Evolutionary conservation across 768 basidiomycete genomes (phyloP).

Genomic region (Naganishia friedmannii): DNA sequence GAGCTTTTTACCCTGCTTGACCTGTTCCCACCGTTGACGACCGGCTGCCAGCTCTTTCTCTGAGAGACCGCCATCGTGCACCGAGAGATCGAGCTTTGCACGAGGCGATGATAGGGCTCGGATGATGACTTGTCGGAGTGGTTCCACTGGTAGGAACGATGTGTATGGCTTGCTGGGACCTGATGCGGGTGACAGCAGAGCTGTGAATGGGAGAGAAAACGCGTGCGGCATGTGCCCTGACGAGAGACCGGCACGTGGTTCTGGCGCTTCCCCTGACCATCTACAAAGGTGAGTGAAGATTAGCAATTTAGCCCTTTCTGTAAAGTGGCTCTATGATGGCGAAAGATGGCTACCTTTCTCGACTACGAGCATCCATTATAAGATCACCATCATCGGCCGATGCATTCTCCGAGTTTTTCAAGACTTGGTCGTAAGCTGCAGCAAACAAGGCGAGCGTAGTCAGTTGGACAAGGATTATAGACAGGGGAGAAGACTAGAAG

Average conservation of each 20-base stretch:
- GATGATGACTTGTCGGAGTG: conserved; percentile 63
- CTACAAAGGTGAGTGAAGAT: conserved; percentile 55
- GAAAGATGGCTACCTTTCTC: conserved; percentile 62
- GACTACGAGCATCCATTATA: conserved; percentile 81
- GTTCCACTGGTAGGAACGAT: conserved; percentile 58
- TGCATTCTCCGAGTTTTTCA: conserved; percentile 63
- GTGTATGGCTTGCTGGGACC: conserved; percentile 57
- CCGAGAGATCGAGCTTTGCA: conserved; percentile 7
- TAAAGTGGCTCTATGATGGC: background rate
- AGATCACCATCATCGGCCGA: conserved; percentile 58
- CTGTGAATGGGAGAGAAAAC: conserved; percentile 74
- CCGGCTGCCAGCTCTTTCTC: conserved; percentile 15
- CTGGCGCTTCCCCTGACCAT: conserved; percentile 74
- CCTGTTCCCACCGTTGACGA: conserved; percentile 55
- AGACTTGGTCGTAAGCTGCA: conserved; percentile 76
- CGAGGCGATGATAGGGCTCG: conserved; percentile 59
- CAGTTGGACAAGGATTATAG: background rate
- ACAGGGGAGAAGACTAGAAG: no score
- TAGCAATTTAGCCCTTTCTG: background rate
- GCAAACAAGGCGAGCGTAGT: background rate
- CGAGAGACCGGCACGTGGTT: conserved; percentile 80
- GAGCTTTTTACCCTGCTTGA: conserved; percentile 64
- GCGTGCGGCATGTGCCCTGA: conserved; percentile 92
- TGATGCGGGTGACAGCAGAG: conserved; percentile 61
- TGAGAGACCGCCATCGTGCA: conserved; percentile 6